Base-by-base conservation (phyloP, 768 basidiomycete genomes). In the Mycena polygramma region DNA sequence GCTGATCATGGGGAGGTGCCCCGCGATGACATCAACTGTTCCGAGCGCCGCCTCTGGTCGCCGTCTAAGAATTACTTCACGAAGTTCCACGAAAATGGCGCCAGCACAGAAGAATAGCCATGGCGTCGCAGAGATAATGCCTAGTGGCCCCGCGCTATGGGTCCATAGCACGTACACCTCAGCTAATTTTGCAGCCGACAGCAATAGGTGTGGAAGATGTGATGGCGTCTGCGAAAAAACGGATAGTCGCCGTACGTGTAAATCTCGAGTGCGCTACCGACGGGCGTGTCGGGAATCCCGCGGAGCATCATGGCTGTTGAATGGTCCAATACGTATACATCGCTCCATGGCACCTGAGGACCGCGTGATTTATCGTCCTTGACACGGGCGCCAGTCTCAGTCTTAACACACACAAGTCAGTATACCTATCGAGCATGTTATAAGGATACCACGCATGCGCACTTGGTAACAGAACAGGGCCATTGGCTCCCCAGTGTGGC, bases 281-380 rank as follows among this genome's bases (percentile, higher is more conserved):
- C 22, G 13, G 61, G 43, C 57, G 68, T 70, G 36, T 72, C 73
- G 14, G 76, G 75, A 22, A 77, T 46, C 11, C 55, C 41, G 35
- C 72, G 68, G 14, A 77, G 68, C 55, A 73, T 59, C 14, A 64
- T n/a, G 14, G 72, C 62, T 22, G 76, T 75, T 8, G 68, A 64
- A 17, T 75, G 59, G 57, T 78, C 75, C 63, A 77, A 73, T 17
- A 71, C 75, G 55, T 80, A 78, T 11, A 77, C 71, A 53, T 77
- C 78, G 48, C 67, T 78, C 58, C 69, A 57, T n/a, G 8, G 3
- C 14, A 15, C 53, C 35, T 46, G 35, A 30, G 46, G n/a, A 6
- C 39, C 43, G 37, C 11, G 22, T 35, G 57, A 24, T 22, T 30
- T 68, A 20, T 48, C 15, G 6, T 19, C 58, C 41, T 60, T 54